Base-by-base conservation (phyloP, 768 basidiomycete genomes). In the Kwoniella dendrophila region DNA sequence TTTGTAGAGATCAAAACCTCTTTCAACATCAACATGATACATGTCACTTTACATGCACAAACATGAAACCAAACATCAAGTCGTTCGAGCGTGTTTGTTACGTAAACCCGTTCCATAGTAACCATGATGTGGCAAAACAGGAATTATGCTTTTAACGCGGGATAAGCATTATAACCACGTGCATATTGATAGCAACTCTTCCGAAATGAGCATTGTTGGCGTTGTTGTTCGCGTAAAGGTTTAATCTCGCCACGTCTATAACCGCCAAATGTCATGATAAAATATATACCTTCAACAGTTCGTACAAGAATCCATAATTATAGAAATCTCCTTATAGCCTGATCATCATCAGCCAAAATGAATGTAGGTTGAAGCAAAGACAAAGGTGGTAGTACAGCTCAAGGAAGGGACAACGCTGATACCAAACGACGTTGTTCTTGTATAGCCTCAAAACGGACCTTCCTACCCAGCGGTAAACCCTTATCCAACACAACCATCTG, bases 401-500 rank as follows among this genome's bases (percentile, higher is more conserved):
- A n/a, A n/a, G n/a, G n/a, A n/a, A n/a, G n/a, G n/a, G n/a, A n/a
- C n/a, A n/a, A n/a, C n/a, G n/a, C n/a, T n/a, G n/a, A n/a, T n/a
- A n/a, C n/a, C n/a, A n/a, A n/a, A n/a, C n/a, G 27, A 57, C 30
- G 12, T 33, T 18, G 7, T n/a, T 8, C 11, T 33, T 32, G 12
- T 1, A 11, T 8, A 33, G 44, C 44, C 14, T 30, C 56, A 45
- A 32, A 45, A 33, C 56, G 34, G 30, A 20, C 56, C 36, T 45
- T 47, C 56, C 18, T 58, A 58, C 30, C 56, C 56, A 22, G 45
- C 56, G 12, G 47, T 58, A 14, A 58, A 58, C 47, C 56, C 56
- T 12, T 58, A 58, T 29, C 56, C 54, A 12, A 24, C n/a, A n/a
- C n/a, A n/a, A n/a, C n/a, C 49, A 2, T 27, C 56, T 34, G 36